Percentiles rank a stretch among this genome's conserved stretches.
Evolutionary conservation across 1,139 yeast genomes (phyloP).

Genomic region (Starmera stellimalicola): DNA sequence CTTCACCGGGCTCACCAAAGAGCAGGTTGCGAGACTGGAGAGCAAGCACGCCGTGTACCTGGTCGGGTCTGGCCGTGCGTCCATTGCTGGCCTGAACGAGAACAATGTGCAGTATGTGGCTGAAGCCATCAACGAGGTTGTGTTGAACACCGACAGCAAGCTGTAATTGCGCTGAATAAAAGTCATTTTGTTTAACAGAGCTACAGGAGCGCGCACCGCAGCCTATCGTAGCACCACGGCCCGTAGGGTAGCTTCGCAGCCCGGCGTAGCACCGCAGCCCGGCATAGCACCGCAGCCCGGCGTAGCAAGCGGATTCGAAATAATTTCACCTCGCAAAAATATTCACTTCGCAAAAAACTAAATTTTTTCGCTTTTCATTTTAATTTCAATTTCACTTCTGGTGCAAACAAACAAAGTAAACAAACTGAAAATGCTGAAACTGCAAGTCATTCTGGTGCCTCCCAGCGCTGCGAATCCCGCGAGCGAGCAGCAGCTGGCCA

Average conservation of each 20-base stretch:
- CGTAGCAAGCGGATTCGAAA: too few species aligned
- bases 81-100: slow-evolving; percentile 88
- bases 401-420: not conserved
- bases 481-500: too few species aligned
- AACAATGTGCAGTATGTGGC: slow-evolving; percentile 76
- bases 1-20: slow-evolving; percentile 75
- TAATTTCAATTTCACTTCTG: too few species aligned
- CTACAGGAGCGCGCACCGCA: too few species aligned
- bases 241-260: too few species aligned
- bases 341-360: not conserved
- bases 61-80: slow-evolving; percentile 82
- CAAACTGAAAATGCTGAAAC: slow-evolving; percentile 23
- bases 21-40: slow-evolving; percentile 76
- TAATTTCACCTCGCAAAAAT: too few species aligned
- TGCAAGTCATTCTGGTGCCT: slow-evolving; percentile 31
- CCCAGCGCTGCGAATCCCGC: too few species aligned
- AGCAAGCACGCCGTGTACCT: slow-evolving; percentile 68
- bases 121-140: slow-evolving; percentile 72
- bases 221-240: too few species aligned
- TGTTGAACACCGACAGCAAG: slow-evolving; percentile 32
- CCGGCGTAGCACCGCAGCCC: too few species aligned
- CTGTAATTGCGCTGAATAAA: slow-evolving; percentile 4
- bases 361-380: not conserved
- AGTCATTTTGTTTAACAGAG: too few species aligned
- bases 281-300: too few species aligned